Conservation (phyloP, 805 yeast species). For the Saitoella complicata region DNA sequence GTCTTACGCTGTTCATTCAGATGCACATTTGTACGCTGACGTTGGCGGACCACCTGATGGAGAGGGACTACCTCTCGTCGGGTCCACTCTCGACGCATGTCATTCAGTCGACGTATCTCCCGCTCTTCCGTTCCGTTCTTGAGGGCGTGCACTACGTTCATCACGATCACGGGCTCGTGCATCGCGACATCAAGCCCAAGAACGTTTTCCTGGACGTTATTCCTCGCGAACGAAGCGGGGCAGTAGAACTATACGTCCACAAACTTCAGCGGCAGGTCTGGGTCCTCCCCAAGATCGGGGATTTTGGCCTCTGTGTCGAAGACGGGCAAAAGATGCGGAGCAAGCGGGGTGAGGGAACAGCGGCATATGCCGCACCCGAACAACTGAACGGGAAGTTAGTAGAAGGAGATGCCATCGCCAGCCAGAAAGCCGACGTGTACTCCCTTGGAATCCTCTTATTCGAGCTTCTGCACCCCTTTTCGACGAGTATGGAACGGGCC, state of each 20-base stretch:
- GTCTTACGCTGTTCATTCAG: slow-evolving; percentile 1
- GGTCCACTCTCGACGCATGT: background rate
- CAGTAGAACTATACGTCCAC: too few species aligned
- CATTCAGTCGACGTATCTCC: background rate
- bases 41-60: background rate
- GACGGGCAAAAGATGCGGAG: background rate
- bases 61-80: background rate
- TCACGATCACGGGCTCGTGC: background rate
- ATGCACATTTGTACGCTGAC: slow-evolving; percentile 1
- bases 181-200: slow-evolving; percentile 2
- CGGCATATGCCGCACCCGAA: slow-evolving; percentile 2
- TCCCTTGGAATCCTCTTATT: slow-evolving; percentile 1
- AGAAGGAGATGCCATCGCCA: background rate
- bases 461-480: slow-evolving; percentile 2
- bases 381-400: background rate
- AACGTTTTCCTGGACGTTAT: slow-evolving; percentile 1
- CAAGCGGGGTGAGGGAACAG: background rate
- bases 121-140: background rate
- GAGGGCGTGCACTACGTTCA: slow-evolving; percentile 2
- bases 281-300: slow-evolving; percentile 3
- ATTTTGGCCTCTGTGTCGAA: slow-evolving; percentile 1
- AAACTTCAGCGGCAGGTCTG: background rate
- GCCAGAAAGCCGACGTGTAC: background rate
- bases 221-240: background rate
- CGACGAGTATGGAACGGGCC: slow-evolving; percentile 2